Evolutionary conservation across 768 basidiomycete species (phyloP), one percentile per base, ranked within the genome.

Genomic region (Phaffia tasmanica): DNA sequence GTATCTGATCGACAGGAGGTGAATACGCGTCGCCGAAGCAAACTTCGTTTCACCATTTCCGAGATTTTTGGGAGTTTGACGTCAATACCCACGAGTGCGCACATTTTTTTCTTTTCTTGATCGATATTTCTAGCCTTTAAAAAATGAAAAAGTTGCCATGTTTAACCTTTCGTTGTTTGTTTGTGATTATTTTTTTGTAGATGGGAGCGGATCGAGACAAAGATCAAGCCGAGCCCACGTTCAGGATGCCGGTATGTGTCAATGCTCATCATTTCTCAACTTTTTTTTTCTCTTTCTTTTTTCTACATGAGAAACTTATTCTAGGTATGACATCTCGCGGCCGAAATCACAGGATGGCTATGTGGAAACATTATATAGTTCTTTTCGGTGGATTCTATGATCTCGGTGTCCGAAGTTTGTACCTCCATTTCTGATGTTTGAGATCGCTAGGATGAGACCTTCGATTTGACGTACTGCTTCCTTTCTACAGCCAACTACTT

Each of bases 341-440:
- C 35, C 63, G 68, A 50, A 25, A n/a, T 21, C 14, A 35, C 57
- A 88, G 88, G 47, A 90, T 92, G 88, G 86, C 86, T 0, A 78
- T 87, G 54, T 94, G 88, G 88, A 94, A 93, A 73, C 86, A 93
- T 62, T 84, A 81, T 64, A 82, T 93, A 30, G 81, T 93, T 48
- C 79, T 94, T 0, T 95, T 93, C 73, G 92, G 90, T 5, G 91
- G 90, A 0, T 93, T 93, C 74, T 86, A 88, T 70, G 89, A 93
- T 73, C 86, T 88, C 1, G 90, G 91, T 1, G 78, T 87, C 57
- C 84, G 83, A 54, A 93, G 88, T 42, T 8, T 29, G 23, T 53
- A 27, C 25, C 29, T 15, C 1, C 16, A 6, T 23, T 35, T 50
- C n/a, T 21, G 0, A 5, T 16, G 8, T 27, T 25, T 8, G 1